phyloP scores from a whole-genome alignment of 2,329 filamentous ascomycete species.

The Trichophyton rubrum region DNA sequence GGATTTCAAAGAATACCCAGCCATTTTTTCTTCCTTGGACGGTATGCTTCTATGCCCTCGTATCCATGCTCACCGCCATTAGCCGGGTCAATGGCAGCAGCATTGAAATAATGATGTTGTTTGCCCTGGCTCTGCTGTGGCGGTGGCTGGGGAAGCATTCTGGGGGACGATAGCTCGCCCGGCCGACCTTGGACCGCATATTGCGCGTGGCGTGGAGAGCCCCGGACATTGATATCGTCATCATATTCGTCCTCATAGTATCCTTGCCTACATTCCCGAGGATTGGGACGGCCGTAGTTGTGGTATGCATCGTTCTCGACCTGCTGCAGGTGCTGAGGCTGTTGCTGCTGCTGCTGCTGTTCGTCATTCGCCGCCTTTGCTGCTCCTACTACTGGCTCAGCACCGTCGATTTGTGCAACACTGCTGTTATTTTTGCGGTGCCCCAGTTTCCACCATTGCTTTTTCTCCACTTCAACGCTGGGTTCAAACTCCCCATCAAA shows the following conservation, averaged over 20 bases:
- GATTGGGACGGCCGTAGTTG: conserved; percentile 1
- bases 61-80: conserved; percentile 14
- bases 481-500: conserved; percentile 36
- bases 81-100: conserved; percentile 11
- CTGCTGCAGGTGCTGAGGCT: background rate
- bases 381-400: background rate
- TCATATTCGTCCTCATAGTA: background rate
- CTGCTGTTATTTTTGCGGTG: conserved; percentile 9
- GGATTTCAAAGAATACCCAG: conserved; percentile 13
- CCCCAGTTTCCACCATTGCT: conserved; percentile 27
- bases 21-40: conserved; percentile 18
- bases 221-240: background rate
- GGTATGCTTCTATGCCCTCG: conserved; percentile 23
- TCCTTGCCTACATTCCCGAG: conserved; percentile 4
- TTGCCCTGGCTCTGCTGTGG: background rate
- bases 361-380: background rate
- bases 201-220: background rate
- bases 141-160: conserved; percentile 3
- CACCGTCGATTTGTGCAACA: background rate
- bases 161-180: background rate
- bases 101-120: background rate
- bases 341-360: too few species aligned
- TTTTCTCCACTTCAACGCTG: conserved; percentile 23
- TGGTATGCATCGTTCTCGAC: conserved; percentile 7
- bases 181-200: background rate